A percentile compares a stretch with the other conserved stretches of the same genome.
Conservation (phyloP, 129 eudicot genomes). For the Cynara cardunculus region DNA sequence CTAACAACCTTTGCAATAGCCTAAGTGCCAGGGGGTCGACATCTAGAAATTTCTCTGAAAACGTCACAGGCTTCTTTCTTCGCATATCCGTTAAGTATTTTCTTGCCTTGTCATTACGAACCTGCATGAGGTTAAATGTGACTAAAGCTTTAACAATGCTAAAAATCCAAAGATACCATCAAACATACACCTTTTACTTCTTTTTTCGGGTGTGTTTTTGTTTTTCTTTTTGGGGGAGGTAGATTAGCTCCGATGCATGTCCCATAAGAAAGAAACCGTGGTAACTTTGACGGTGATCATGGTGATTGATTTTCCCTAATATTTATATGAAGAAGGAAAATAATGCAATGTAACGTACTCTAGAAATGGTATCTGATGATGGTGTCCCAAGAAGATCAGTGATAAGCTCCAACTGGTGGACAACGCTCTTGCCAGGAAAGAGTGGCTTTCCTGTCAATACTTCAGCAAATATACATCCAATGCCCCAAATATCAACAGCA, state of each 20-base stretch:
- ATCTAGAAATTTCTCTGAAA: conserved; percentile 63
- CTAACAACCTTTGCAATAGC: conserved; percentile 60
- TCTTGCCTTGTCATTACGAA: conserved; percentile 87
- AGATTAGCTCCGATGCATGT: no score
- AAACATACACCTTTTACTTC: background rate
- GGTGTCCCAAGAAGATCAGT: conserved; percentile 91
- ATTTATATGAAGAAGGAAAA: background rate
- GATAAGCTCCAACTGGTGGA: conserved; percentile 84
- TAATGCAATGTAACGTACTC: conserved; percentile 33
- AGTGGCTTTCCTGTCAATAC: conserved; percentile 82
- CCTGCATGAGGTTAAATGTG: conserved; percentile 34
- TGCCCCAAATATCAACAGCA: conserved; percentile 88
- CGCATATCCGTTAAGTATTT: conserved; percentile 75
- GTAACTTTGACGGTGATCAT: background rate
- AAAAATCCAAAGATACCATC: background rate
- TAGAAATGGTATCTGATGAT: conserved; percentile 66
- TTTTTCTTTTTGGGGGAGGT: no score
- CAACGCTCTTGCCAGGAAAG: conserved; percentile 86
- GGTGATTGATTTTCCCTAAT: background rate
- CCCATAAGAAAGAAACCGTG: no score
- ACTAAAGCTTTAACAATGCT: background rate
- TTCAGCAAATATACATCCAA: conserved; percentile 89
- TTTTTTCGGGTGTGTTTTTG: no score
- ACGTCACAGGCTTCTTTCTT: conserved; percentile 61
- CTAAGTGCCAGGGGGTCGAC: conserved; percentile 75